Percentiles rank a stretch among this genome's conserved stretches.
These are phyloP conservation scores for Evansstolkia leycettana DNA, from an alignment of 495 filamentous ascomycete genomes.

Conservation along the genomic window DNA sequence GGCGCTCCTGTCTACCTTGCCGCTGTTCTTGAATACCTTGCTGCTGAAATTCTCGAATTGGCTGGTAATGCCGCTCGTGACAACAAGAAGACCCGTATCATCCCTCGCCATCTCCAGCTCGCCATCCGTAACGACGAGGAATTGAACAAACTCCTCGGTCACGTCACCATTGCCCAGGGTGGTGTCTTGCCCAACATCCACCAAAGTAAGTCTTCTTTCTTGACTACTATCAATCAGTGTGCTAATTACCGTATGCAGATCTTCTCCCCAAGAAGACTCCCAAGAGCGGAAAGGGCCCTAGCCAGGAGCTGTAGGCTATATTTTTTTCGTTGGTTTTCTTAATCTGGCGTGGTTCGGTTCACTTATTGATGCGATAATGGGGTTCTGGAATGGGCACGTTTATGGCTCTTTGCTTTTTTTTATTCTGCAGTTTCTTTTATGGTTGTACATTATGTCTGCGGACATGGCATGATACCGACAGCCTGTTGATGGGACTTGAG, in stretches of 20 bases:
- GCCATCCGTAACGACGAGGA: constrained; percentile 99
- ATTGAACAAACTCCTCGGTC: constrained; percentile 98
- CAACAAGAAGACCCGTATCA: constrained; percentile 99
- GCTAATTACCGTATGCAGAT: constrained; percentile 38
- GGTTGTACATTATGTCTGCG: constrained; percentile 91
- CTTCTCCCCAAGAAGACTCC: constrained; percentile 96
- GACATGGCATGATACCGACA: constrained; percentile 47
- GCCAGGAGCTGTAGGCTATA: constrained; percentile 77
- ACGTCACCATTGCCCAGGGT: constrained; percentile 98
- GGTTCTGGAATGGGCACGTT: constrained; percentile 70
- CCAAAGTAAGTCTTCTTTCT: constrained; percentile 61
- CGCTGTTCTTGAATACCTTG: constrained; percentile 96
- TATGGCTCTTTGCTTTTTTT: constrained; percentile 60
- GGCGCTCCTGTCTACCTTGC: constrained; percentile 96
- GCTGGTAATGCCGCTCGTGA: constrained; percentile 97
- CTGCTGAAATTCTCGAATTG: constrained; percentile 96
- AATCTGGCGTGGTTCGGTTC: constrained; percentile 50
- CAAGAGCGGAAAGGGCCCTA: constrained; percentile 79
- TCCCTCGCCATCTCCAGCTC: constrained; percentile 96
- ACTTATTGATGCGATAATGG: constrained; percentile 73
- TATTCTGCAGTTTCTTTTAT: constrained; percentile 57
- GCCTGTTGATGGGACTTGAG: constrained; percentile 21
- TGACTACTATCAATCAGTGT: neutral
- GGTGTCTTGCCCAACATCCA: constrained; percentile 99
- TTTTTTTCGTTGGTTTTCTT: constrained; percentile 47